Evolutionary conservation across 2,329 filamentous ascomycete species (phyloP), one percentile per base, ranked within the genome.

Genomic region (Fusarium decemcellulare): DNA sequence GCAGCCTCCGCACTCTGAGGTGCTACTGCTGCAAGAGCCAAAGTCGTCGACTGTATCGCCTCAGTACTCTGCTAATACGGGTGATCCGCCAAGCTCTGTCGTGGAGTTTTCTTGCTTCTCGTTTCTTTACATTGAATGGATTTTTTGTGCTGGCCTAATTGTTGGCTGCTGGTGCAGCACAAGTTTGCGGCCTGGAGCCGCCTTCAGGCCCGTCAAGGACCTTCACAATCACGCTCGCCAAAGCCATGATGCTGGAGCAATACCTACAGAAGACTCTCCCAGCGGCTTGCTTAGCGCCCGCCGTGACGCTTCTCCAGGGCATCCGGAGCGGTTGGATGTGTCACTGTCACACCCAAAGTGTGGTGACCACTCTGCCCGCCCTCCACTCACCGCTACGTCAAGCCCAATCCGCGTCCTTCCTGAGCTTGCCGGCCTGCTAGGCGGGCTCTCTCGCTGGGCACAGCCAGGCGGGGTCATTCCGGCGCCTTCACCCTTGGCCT

Each of bases 401-500:
- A 66, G 54, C 65, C 72, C 72, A 74, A 75, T 75, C 58, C 62
- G 63, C 51, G 51, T 46, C 59, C 56, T 43, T 53, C 59, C 63
- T 72, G 63, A 40, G 59, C 61, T 59, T 36, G 11, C 55, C 67
- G 61, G 58, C 56, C 59, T 61, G 50, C 63, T 61, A 44, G 63
- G 58, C 43, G 30, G 39, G 34, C 48, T 54, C 30, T 62, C n/a
- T 36, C 59, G 65, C 68, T 71, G 68, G 46, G 47, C 54, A 46
- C 55, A 57, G 36, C 36, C 50, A 63, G 69, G 72, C 72, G 73
- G 73, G 71, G 73, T 72, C 73, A 75, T 74, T 75, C 73, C 64
- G 69, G 72, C 68, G 70, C 72, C 72, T 75, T 73, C 73, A 55
- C 73, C 66, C 71, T 72, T 63, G 68, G 42, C 63, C 64, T 72